Percentiles rank a stretch among this genome's conserved stretches.
phyloP scores from a whole-genome alignment of 1,284 basidiomycete genomes.

The Apiotrichum siamense region DNA sequence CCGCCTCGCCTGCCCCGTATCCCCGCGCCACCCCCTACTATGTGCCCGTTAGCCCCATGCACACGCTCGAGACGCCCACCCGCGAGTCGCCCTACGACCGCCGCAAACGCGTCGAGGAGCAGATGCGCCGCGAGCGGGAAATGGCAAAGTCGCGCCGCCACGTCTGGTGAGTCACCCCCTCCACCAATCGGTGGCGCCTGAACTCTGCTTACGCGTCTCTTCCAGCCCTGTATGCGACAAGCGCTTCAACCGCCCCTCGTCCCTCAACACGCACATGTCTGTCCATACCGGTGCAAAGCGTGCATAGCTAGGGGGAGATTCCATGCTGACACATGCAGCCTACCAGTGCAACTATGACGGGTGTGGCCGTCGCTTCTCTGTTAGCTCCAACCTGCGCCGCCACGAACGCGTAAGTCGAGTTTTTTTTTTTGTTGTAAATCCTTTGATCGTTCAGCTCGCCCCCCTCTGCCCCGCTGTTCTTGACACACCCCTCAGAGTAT shows the following conservation, averaged over 20 bases:
- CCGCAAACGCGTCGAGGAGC: constrained; percentile 2
- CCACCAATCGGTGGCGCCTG: neutral
- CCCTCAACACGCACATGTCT: constrained; percentile 61
- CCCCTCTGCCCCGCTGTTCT: neutral
- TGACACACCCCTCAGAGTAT: too few relatives aligned
- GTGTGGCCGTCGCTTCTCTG: constrained; percentile 56
- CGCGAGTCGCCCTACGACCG: neutral
- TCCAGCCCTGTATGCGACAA: constrained; percentile 54
- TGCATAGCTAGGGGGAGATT: constrained; percentile 34
- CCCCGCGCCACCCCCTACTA: neutral
- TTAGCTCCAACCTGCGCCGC: constrained; percentile 59
- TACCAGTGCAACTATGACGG: constrained; percentile 52
- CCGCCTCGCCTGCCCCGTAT: neutral
- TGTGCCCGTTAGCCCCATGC: neutral
- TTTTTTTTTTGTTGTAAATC: neutral
- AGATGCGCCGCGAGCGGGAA: constrained; percentile 8
- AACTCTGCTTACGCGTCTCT: neutral
- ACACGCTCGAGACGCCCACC: neutral
- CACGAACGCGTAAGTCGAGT: constrained; percentile 50
- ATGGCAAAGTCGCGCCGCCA: constrained; percentile 18
- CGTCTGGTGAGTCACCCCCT: constrained; percentile 18
- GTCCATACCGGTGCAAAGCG: constrained; percentile 61
- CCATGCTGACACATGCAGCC: constrained; percentile 41
- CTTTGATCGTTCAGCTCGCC: neutral
- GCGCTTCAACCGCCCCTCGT: constrained; percentile 59